phyloP scores from a whole-genome alignment of 768 basidiomycete species.

The Termitomyces sp. region DNA sequence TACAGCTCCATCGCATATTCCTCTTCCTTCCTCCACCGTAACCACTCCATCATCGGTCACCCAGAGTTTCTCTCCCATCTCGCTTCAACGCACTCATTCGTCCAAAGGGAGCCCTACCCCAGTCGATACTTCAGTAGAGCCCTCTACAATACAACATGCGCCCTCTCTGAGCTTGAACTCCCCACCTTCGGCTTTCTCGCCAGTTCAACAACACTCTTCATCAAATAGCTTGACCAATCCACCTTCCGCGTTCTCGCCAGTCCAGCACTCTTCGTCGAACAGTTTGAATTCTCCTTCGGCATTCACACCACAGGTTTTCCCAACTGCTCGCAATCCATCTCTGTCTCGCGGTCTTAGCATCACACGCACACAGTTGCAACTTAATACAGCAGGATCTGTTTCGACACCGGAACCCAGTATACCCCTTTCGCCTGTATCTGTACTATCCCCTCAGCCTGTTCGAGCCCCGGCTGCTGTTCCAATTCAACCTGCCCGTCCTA shows the following conservation, averaged over 20 bases:
- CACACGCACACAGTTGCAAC: conserved; percentile 3
- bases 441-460: neutral
- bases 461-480: neutral
- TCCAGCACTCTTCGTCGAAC: conserved; percentile 7
- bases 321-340: conserved; percentile 15
- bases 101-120: neutral
- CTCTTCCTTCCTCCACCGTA: conserved; percentile 7
- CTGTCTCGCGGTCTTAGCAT: conserved; percentile 8
- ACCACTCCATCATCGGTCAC: conserved; percentile 12
- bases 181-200: conserved; percentile 11
- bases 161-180: neutral
- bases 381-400: conserved; percentile 4
- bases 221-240: conserved; percentile 1
- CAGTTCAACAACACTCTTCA: conserved; percentile 8
- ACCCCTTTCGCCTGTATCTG: neutral
- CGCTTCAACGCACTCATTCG: conserved; percentile 12
- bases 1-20: conserved; percentile 12
- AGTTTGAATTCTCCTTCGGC: conserved; percentile 3
- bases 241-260: conserved; percentile 8
- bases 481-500: conserved; percentile 3
- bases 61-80: conserved; percentile 17
- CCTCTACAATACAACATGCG: conserved; percentile 2
- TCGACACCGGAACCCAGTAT: neutral
- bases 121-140: neutral
- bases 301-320: conserved; percentile 11